Conservation (phyloP, 305 asterid genomes). For the Coffea humblotiana region DNA sequence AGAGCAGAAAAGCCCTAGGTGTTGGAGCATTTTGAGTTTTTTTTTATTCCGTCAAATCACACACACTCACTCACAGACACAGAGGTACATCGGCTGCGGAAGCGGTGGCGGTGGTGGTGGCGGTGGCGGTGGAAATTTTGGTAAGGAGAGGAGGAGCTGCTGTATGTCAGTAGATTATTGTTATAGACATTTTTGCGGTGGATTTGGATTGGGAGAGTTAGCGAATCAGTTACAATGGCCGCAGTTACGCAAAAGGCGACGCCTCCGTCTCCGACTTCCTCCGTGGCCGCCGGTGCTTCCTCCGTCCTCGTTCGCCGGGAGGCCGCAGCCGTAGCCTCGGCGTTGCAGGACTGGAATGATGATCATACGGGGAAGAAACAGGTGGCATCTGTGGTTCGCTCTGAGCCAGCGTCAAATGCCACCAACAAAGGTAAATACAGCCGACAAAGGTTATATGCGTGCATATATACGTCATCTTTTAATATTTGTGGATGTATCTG, state of each 20-base stretch:
- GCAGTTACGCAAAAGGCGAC: slow-evolving; percentile 82
- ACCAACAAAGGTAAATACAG: slow-evolving; percentile 50
- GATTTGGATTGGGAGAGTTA: slow-evolving; percentile 79
- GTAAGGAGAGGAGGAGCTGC: slow-evolving; percentile 52
- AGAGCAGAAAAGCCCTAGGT: slow-evolving; percentile 32
- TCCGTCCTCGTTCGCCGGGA: slow-evolving; percentile 50
- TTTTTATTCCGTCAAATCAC: neutral
- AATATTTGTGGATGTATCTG: neutral
- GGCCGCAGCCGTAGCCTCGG: slow-evolving; percentile 42
- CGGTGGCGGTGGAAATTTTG: slow-evolving; percentile 30
- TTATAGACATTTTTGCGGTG: slow-evolving; percentile 45
- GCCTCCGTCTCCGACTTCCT: slow-evolving; percentile 37
- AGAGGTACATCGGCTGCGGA: slow-evolving; percentile 17
- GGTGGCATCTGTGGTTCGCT: slow-evolving; percentile 41
- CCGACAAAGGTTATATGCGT: neutral
- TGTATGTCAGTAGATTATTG: slow-evolving; percentile 85
- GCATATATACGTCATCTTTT: neutral
- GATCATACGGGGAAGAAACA: slow-evolving; percentile 46
- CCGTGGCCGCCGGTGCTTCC: slow-evolving; percentile 37
- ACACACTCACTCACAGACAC: neutral
- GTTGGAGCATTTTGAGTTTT: neutral
- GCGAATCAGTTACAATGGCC: slow-evolving; percentile 94
- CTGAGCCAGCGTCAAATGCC: slow-evolving; percentile 53
- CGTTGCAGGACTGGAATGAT: slow-evolving; percentile 31
- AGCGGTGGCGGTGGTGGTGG: slow-evolving; percentile 24